Evolutionary conservation across 73 alveolate genomes (phyloP).

Genomic region (Uronychia binucleata): DNA sequence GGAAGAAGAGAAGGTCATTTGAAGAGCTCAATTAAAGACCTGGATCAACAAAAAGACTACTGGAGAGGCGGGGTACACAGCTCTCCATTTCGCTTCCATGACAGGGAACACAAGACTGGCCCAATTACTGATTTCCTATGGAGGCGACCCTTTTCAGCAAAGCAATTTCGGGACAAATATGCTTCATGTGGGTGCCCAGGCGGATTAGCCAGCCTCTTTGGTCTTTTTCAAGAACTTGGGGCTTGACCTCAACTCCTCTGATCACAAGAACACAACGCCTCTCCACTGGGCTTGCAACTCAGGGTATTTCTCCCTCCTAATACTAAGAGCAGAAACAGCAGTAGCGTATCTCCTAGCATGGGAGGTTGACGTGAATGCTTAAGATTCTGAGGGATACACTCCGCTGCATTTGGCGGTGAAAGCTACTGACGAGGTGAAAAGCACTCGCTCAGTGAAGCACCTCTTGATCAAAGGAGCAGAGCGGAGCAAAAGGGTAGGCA

Average conservation of each 20-base stretch:
- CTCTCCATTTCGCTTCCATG: constrained; percentile 36
- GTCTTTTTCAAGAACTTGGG: constrained; percentile 6
- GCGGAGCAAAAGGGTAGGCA: background rate
- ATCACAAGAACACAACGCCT: constrained; percentile 31
- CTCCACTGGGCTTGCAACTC: constrained; percentile 53
- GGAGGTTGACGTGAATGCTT: constrained; percentile 20
- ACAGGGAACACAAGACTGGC: constrained; percentile 2
- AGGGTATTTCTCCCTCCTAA: background rate
- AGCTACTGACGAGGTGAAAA: constrained; percentile 5
- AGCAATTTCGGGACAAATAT: constrained; percentile 11
- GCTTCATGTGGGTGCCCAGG: constrained; percentile 51
- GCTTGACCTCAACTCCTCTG: constrained; percentile 17
- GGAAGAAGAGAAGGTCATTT: background rate
- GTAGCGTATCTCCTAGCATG: constrained; percentile 49
- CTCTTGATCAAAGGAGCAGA: constrained; percentile 41
- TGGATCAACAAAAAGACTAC: constrained; percentile 25
- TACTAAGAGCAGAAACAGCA: constrained; percentile 25
- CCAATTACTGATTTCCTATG: background rate
- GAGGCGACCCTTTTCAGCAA: constrained; percentile 2
- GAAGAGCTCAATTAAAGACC: background rate
- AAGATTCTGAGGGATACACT: constrained; percentile 48
- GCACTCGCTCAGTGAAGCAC: constrained; percentile 33
- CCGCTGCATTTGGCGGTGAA: constrained; percentile 53
- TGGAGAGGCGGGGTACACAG: constrained; percentile 5
- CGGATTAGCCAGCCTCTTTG: constrained; percentile 33